These are phyloP conservation scores for Raphanus sativus DNA, from an alignment of 345 rosid species.

Conservation along the genomic window DNA sequence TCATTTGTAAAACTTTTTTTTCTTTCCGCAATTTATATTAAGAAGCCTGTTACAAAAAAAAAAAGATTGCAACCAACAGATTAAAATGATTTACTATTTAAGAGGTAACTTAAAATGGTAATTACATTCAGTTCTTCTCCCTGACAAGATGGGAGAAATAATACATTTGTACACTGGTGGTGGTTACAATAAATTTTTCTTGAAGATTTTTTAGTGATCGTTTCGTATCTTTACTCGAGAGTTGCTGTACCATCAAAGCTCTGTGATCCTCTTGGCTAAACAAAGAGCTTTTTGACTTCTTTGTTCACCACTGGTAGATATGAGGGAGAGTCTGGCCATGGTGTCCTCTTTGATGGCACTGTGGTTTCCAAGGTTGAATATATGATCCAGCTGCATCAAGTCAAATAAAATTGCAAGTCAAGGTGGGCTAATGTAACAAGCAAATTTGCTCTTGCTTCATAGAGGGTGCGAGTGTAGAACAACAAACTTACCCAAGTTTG, in stretches of 20 bases:
- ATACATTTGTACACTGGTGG: background rate
- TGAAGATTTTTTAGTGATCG: background rate
- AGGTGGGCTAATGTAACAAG: background rate
- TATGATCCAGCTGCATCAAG: slow-evolving; percentile 71
- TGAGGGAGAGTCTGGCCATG: slow-evolving; percentile 73
- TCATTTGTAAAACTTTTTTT: too few species aligned
- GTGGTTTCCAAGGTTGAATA: slow-evolving; percentile 82
- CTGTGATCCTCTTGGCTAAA: slow-evolving; percentile 70
- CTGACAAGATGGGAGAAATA: background rate
- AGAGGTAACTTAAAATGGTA: background rate
- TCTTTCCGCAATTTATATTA: too few species aligned
- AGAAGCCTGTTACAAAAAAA: too few species aligned
- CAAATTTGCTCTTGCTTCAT: background rate
- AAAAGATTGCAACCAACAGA: background rate
- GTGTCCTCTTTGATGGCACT: slow-evolving; percentile 76
- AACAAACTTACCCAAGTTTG: slow-evolving; percentile 62
- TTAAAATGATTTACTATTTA: background rate
- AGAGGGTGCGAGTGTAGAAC: background rate
- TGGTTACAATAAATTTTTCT: too few species aligned
- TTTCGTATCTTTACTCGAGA: background rate
- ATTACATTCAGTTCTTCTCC: background rate
- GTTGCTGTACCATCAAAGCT: slow-evolving; percentile 26
- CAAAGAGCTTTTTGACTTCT: slow-evolving; percentile 51
- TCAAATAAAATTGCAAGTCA: background rate
- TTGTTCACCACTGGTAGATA: slow-evolving; percentile 49